Evolutionary conservation across 345 rosid species (phyloP).

Genomic region (Populus simonii): DNA sequence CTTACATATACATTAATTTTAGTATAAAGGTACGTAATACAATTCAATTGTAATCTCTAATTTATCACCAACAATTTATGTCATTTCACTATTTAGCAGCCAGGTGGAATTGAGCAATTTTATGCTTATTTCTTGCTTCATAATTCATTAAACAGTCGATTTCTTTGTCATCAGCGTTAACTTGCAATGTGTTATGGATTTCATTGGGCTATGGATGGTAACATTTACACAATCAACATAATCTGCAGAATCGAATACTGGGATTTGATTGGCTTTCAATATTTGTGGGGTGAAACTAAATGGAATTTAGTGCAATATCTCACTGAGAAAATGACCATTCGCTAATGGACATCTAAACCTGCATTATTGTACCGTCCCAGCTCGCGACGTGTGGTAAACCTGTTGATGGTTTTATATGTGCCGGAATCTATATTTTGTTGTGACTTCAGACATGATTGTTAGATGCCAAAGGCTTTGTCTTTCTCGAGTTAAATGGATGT

Average conservation of each 20-base stretch:
- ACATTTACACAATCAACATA: background rate
- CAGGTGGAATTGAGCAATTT: background rate
- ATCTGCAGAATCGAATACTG: background rate
- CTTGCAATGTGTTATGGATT: background rate
- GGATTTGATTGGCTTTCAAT: background rate
- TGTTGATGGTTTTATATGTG: background rate
- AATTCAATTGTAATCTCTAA: too few species aligned
- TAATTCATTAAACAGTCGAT: background rate
- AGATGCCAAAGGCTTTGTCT: background rate
- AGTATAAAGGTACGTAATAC: too few species aligned
- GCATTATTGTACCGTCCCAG: background rate
- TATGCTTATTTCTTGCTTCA: background rate
- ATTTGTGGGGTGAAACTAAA: background rate
- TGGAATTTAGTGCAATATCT: too few species aligned
- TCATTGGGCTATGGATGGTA: background rate
- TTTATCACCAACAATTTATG: background rate
- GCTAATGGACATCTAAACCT: background rate
- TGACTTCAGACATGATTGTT: background rate
- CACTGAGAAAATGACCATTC: background rate
- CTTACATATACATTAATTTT: too few species aligned
- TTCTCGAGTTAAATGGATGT: background rate
- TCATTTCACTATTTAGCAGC: background rate
- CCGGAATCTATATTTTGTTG: background rate
- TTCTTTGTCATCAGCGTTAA: background rate
- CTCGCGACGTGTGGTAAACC: background rate